Conservation (phyloP, 2,329 filamentous ascomycete genomes). For the Trichothecium sympodiale region DNA sequence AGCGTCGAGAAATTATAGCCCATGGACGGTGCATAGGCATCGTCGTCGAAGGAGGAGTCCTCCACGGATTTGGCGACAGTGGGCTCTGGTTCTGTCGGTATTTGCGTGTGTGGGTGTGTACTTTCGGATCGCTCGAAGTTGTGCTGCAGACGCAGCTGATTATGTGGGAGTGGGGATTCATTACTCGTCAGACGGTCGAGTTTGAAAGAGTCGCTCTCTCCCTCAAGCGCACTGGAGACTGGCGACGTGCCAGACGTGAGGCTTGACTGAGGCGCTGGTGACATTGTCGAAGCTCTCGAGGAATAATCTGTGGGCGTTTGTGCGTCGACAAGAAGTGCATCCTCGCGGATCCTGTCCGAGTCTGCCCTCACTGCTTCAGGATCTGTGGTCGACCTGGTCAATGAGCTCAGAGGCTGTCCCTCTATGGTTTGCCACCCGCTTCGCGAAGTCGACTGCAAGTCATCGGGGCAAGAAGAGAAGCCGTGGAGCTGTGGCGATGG, state of each 20-base stretch:
- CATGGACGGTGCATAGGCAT: conserved; percentile 23
- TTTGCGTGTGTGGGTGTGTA: too few species aligned
- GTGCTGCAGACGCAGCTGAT: too few species aligned
- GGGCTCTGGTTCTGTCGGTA: not conserved
- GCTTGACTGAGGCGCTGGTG: conserved; percentile 27
- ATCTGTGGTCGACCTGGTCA: too few species aligned
- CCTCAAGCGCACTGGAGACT: conserved; percentile 15
- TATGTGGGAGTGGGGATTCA: too few species aligned
- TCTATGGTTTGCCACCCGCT: not conserved
- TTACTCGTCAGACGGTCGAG: too few species aligned
- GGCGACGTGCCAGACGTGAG: conserved; percentile 22
- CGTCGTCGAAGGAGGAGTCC: conserved; percentile 9
- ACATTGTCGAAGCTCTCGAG: conserved; percentile 30
- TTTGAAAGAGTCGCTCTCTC: not conserved
- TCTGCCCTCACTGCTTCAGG: not conserved
- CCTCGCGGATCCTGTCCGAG: conserved; percentile 8
- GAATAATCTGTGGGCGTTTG: conserved; percentile 15
- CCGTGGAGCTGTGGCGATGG: conserved; percentile 23
- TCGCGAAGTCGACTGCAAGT: conserved; percentile 14
- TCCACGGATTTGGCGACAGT: not conserved
- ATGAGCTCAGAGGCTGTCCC: not conserved
- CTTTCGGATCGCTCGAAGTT: too few species aligned
- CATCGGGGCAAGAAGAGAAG: conserved; percentile 33
- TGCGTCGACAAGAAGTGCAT: conserved; percentile 5
- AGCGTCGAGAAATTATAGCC: conserved; percentile 24